Percentiles rank a stretch among this genome's conserved stretches.
phyloP scores from a whole-genome alignment of 192 early-diverging fungal species.

The Backusella tarrabulga region DNA sequence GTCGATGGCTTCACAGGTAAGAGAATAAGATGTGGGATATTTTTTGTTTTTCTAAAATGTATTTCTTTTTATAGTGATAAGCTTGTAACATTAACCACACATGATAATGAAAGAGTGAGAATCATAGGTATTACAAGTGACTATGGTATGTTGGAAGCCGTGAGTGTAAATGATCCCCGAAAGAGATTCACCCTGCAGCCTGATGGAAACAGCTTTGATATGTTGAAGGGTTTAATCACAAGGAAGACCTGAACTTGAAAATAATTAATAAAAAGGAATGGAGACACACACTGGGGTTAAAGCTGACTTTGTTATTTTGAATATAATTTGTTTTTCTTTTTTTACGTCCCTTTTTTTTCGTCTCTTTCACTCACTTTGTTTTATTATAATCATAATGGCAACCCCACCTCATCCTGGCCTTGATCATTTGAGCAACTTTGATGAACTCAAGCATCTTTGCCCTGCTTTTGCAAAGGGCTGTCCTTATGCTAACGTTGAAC shows the following conservation, averaged over 20 bases:
- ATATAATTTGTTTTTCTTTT: neutral
- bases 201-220: conserved; percentile 97
- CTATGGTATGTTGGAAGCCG: conserved; percentile 73
- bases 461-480: conserved; percentile 18
- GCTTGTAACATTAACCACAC: conserved; percentile 61
- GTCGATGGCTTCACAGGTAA: conserved; percentile 83
- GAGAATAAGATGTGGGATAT: neutral
- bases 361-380: conserved; percentile 6
- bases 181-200: conserved; percentile 80
- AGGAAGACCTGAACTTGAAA: conserved; percentile 20
- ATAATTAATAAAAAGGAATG: neutral
- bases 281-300: neutral
- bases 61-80: conserved; percentile 48
- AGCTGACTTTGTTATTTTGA: neutral
- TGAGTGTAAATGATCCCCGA: conserved; percentile 52
- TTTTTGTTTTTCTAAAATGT: neutral
- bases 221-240: conserved; percentile 89
- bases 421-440: conserved; percentile 21
- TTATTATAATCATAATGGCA: neutral
- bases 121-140: conserved; percentile 78
- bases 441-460: conserved; percentile 18
- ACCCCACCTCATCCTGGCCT: conserved; percentile 22
- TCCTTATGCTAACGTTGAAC: conserved; percentile 20
- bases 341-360: neutral
- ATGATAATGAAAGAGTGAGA: conserved; percentile 52